Base-by-base conservation (phyloP, 169 alveolate genomes). In the Theileria orientalis region DNA sequence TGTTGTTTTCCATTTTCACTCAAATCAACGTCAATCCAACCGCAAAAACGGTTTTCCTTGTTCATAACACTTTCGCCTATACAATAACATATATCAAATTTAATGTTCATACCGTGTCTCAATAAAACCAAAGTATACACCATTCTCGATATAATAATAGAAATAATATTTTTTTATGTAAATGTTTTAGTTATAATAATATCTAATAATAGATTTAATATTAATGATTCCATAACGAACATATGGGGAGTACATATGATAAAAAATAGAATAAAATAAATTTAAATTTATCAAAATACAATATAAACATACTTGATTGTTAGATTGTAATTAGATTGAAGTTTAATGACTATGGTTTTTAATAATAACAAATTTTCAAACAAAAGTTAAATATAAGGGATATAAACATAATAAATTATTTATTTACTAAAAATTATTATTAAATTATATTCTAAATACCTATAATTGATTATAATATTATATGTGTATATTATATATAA, bases 1-100 rank as follows among this genome's bases (percentile, higher is more conserved):
- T 97, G 99, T 69, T 92, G 78, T 54, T 92, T 80, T 52, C 99
- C 99, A 47, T 84, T 88, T 67, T 93, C 94, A 35, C 98, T 88
- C 64, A 97, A 92, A 37, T 94, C 93, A 14, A 96, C 98, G 85
- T 97, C 99, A 29, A 97, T 95, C 99, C 99, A 97, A 14, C 99
- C 99, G 0, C 99, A 95, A 87, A 97, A 96, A 67, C 97, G 87
- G 87, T 97, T 97, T 60, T 95, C 99, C 74, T 91, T 90, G 90
- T 97, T 96, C 99, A 98, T 96, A 35, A 92, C 71, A 37, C 97
- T 90, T 76, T 97, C 99, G 67, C 99, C 99, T 90, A 64, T 5
- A 29, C 40, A 14, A 21, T 35, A 23, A 32, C 49, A 25, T 29
- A 19, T 11, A n/a, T 8, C 25, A 8, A n/a, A 1, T 1, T 19